Base-by-base conservation (phyloP, 164 flowering plant species). In the Brasenia schreberi region DNA sequence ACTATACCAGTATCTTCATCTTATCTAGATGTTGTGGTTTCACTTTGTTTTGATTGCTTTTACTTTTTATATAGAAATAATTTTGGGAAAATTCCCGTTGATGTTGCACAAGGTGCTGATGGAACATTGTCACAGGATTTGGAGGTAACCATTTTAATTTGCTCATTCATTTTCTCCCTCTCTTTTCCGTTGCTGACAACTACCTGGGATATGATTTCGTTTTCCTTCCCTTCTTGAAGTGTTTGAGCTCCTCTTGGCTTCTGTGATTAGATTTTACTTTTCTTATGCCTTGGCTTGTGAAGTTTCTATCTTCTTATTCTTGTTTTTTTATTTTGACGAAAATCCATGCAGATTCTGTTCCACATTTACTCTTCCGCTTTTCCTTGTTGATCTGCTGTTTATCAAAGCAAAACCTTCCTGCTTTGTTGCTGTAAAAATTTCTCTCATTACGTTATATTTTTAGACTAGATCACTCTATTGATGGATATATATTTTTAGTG, bases 51-150 rank as follows among this genome's bases (percentile, higher is more conserved):
- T 27, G 19, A n/a, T 65, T n/a, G 56, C 49, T 19, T 43, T 59
- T 73, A 19, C 18, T 62, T 11, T 7, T 33, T 44, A 67, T 74
- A 42, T 78, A 84, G 87, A 72, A 73, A 42, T 60, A 64, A 72
- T 61, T 42, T 42, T 58, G 83, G 80, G 59, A 82, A 66, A 64
- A 7, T 78, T n/a, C 65, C 83, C 61, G 81, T 73, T 65, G 87
- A 74, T 68, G 76, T 67, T 67, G 60, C 67, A 62, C 77, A 65
- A 73, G 69, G 82, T 44, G 43, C 59, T 18, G 82, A 75, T 76
- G 88, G 77, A 74, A 75, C 87, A 77, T 80, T 91, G 53, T 60
- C 70, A n/a, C 87, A 78, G 73, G 90, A 86, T 74, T 74, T 79
- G 77, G 96, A 94, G 98, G 98, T 91, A 82, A 49, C 58, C 12